Evolutionary conservation across 2,329 filamentous ascomycete species (phyloP), one percentile per base, ranked within the genome.

Genomic region (Talaromyces sp.): DNA sequence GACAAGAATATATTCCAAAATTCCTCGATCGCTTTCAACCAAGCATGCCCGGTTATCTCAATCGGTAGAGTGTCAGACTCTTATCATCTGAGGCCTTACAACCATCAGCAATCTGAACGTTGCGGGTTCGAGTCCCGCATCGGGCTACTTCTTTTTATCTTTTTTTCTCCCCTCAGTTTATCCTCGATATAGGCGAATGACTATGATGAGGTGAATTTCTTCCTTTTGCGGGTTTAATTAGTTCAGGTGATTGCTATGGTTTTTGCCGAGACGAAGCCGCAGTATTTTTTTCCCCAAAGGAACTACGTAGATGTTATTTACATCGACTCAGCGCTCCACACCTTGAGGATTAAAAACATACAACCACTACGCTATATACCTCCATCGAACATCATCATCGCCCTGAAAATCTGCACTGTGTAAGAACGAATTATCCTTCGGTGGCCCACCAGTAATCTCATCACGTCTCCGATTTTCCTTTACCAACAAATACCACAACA

Each of bases 321-420:
- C 14, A 48, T 48, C 19, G 11, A 48, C 22, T 27, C 24, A 11
- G 16, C 47, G 27, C 47, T 27, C 22, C 11, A 13, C 14, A 48
- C 7, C 19, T 27, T 50, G 14, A n/a, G 22, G 22, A 22, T 22
- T 22, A 22, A 16, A n/a, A 8, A 41, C 1, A 9, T n/a, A 41
- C n/a, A 31, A 27, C 27, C 2, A 41, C 33, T 52, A 61, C 2
- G 59, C 45, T 41, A 61, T 61, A 65, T 89, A 90, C n/a, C 88
- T 78, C 87, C 88, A 91, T 67, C 87, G 80, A 0, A 83, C 79
- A 73, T 91, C 88, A 6, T 82, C 81, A 72, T 90, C 89, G 1
- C 87, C 88, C 59, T 78, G 74, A 80, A 87, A 89, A 43, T 87
- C 75, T 1, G 70, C 84, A 14, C 80, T 78, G 33, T 33, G 45